These are phyloP conservation scores for Colletotrichum sp. DNA, from an alignment of 2,329 filamentous ascomycete species.

Conservation along the genomic window DNA sequence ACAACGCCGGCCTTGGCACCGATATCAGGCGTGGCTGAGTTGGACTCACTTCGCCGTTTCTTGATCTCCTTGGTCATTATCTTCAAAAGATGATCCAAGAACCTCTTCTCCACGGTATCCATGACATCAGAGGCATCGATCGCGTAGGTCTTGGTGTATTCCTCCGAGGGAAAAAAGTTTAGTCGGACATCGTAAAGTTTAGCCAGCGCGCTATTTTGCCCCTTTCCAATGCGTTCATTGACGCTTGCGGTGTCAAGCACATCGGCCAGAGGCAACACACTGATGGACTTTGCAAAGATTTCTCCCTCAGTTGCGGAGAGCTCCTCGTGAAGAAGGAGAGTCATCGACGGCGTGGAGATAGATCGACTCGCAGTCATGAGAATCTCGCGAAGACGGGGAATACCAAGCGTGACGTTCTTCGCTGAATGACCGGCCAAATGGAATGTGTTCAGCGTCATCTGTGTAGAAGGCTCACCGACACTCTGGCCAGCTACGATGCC, in stretches of 20 bases:
- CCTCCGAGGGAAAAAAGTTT: slow-evolving; percentile 81
- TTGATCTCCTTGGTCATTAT: slow-evolving; percentile 81
- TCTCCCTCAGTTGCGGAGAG: slow-evolving; percentile 72
- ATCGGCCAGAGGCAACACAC: slow-evolving; percentile 81
- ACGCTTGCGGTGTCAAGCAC: slow-evolving; percentile 83
- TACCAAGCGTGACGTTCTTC: slow-evolving; percentile 99
- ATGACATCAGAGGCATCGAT: slow-evolving; percentile 81
- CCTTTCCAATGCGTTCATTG: slow-evolving; percentile 78
- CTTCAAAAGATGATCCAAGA: slow-evolving; percentile 74
- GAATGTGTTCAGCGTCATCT: slow-evolving; percentile 99
- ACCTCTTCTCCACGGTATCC: slow-evolving; percentile 77
- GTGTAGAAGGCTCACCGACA: slow-evolving; percentile 94
- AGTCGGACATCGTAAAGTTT: slow-evolving; percentile 87
- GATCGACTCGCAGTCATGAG: slow-evolving; percentile 93
- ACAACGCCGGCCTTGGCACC: slow-evolving; percentile 58
- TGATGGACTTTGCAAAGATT: slow-evolving; percentile 90
- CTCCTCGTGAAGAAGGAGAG: slow-evolving; percentile 76
- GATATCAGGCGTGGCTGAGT: slow-evolving; percentile 78
- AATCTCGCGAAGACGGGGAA: slow-evolving; percentile 95
- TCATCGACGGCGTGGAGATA: slow-evolving; percentile 93
- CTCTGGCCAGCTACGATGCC: slow-evolving; percentile 97
- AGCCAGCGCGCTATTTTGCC: slow-evolving; percentile 70
- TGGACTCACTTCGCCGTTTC: slow-evolving; percentile 71
- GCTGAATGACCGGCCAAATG: slow-evolving; percentile 98
- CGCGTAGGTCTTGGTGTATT: slow-evolving; percentile 86